These are phyloP conservation scores for Pontederia crassipes DNA, from an alignment of 176 grass and related monocot genomes.

Conservation along the genomic window DNA sequence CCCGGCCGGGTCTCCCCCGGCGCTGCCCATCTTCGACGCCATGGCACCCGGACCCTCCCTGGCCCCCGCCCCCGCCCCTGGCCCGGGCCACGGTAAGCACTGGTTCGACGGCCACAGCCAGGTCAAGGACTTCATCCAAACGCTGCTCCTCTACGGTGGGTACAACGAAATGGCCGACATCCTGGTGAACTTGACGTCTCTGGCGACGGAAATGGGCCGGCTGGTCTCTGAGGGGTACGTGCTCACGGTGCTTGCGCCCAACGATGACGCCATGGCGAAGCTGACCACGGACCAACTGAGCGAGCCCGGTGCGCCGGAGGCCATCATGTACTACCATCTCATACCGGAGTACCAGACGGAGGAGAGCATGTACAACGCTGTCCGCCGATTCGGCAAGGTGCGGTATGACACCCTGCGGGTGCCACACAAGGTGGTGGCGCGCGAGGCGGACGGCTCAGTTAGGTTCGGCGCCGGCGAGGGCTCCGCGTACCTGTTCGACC, in stretches of 20 bases:
- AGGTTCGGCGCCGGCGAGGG: constrained; percentile 60
- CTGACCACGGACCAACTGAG: constrained; percentile 54
- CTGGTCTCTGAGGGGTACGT: constrained; percentile 73
- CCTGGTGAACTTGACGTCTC: constrained; percentile 63
- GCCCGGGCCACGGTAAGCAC: constrained; percentile 33
- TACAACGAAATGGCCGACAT: constrained; percentile 88
- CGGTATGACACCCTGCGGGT: constrained; percentile 50
- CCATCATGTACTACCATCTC: constrained; percentile 78
- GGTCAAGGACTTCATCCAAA: constrained; percentile 85
- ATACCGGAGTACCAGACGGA: constrained; percentile 75
- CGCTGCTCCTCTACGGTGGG: constrained; percentile 60
- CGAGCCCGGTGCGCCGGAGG: constrained; percentile 53
- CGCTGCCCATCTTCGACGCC: constrained; percentile 42
- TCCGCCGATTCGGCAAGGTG: constrained; percentile 48
- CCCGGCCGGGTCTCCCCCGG: constrained; percentile 25
- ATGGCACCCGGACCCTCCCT: constrained; percentile 42
- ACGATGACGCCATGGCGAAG: constrained; percentile 63
- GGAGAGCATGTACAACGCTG: constrained; percentile 78
- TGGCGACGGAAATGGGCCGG: constrained; percentile 64
- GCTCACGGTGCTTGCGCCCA: constrained; percentile 52
- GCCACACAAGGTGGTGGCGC: constrained; percentile 56
- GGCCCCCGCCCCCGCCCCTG: constrained; percentile 42
- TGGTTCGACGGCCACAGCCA: constrained; percentile 66
- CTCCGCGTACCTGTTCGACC: constrained; percentile 60
- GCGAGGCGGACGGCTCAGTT: constrained; percentile 68